phyloP scores from a whole-genome alignment of 1,284 basidiomycete species.

The Moniliophthora roreri region DNA sequence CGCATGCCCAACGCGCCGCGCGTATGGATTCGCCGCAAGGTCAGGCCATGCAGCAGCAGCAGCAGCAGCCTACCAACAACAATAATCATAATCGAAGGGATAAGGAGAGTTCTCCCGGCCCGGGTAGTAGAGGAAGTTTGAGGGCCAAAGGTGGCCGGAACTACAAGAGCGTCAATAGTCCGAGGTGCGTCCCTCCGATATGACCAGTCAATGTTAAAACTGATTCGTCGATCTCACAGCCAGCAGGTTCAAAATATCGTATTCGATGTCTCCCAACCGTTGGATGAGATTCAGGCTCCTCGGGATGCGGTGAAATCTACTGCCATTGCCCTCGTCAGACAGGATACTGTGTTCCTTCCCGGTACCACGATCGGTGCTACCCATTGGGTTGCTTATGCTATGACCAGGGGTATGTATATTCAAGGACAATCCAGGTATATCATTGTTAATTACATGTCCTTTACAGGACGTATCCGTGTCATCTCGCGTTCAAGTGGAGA shows the following conservation, averaged over 20 bases:
- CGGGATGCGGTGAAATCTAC: constrained; percentile 76
- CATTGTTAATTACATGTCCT: constrained; percentile 3
- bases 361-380: constrained; percentile 84
- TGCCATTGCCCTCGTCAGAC: constrained; percentile 79
- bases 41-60: constrained; percentile 29
- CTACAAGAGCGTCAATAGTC: constrained; percentile 52
- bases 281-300: constrained; percentile 72
- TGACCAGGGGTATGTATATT: constrained; percentile 67
- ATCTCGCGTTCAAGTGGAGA: constrained; percentile 84
- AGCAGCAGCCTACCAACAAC: constrained; percentile 19
- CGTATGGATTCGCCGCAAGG: constrained; percentile 42
- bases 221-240: constrained; percentile 27
- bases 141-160: constrained; percentile 42
- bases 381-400: constrained; percentile 86
- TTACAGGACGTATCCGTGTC: constrained; percentile 72
- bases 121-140: constrained; percentile 41
- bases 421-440: background rate
- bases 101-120: constrained; percentile 68
- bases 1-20: constrained; percentile 37
- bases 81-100: constrained; percentile 43
- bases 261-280: constrained; percentile 70
- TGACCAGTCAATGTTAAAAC: constrained; percentile 17
- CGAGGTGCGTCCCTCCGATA: constrained; percentile 41
- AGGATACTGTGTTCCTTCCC: constrained; percentile 76
- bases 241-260: constrained; percentile 62